Evolutionary conservation across 1,284 basidiomycete species (phyloP), one percentile per base, ranked within the genome.

Genomic region (Agroathelia rolfsii): DNA sequence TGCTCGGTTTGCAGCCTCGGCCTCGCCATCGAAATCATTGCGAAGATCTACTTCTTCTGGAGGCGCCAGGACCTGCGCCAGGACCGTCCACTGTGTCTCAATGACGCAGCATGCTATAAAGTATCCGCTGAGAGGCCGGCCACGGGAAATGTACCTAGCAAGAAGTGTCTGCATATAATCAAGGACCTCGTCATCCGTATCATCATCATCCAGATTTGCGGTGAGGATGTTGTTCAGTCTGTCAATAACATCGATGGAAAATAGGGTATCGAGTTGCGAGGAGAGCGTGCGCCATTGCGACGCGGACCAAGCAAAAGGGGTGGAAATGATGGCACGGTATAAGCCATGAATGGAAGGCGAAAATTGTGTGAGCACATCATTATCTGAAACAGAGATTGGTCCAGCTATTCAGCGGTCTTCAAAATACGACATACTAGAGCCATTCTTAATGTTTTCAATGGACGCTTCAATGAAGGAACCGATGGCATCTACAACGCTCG

Each of bases 321-420:
- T 77, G 9, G 81, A 80, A 28, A 77, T 82, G 38, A 92, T 71
- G 9, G 89, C 87, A 22, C 89, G 75, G 51, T 90, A 88, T 24
- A 92, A 62, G 9, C 89, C 89, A 52, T 94, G 87, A 36, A 94
- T 67, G 17, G 82, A 73, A 7, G 90, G 89, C 13, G 78, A 77
- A 30, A 81, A 60, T 44, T 86, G 82, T 0, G 77, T 76, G 12
- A 93, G 61, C 19, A 84, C 66, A 41, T 77, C 68, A 18, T 77
- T 60, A 2, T 82, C 87, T 83, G 46, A 7, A 26, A 12, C 17
- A 18, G 26, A 37, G 32, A 6, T n/a, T n/a, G n/a, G n/a, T n/a
- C n/a, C n/a, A n/a, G n/a, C n/a, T n/a, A n/a, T n/a, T n/a, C n/a
- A n/a, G n/a, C n/a, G n/a, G n/a, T n/a, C n/a, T 29, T 22, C 10